Conservation (phyloP, 2,329 filamentous ascomycete genomes). For the Phyllosticta capitalensis region DNA sequence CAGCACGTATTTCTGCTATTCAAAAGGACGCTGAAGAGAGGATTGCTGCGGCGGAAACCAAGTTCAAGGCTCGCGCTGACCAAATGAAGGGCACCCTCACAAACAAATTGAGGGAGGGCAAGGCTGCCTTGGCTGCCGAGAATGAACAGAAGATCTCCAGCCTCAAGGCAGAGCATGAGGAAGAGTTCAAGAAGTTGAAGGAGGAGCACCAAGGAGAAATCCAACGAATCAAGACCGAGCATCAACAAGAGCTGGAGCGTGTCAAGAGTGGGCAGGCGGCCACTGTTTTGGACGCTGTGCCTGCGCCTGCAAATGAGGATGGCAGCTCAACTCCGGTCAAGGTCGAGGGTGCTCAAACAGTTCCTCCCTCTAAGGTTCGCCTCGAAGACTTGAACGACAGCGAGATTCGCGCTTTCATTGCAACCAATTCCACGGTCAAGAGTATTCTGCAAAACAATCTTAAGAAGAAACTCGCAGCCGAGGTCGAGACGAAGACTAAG, state of each 20-base stretch:
- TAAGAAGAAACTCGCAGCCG: conserved; percentile 35
- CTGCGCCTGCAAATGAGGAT: conserved; percentile 12
- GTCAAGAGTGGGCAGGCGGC: conserved; percentile 12
- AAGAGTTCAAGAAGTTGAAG: conserved; percentile 27
- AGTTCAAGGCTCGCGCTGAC: conserved; percentile 56
- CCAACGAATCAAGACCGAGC: conserved; percentile 25
- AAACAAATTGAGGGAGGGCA: conserved; percentile 54
- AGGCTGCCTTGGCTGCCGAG: conserved; percentile 27
- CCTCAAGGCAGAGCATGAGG: conserved; percentile 36
- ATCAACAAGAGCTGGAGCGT: conserved; percentile 28
- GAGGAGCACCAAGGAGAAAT: conserved; percentile 20
- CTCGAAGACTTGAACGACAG: conserved; percentile 36
- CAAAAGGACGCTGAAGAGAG: conserved; percentile 38
- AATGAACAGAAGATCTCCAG: conserved; percentile 29
- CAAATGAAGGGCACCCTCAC: conserved; percentile 60
- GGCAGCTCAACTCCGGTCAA: conserved; percentile 25
- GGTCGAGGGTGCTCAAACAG: conserved; percentile 7
- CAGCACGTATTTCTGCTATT: conserved; percentile 41
- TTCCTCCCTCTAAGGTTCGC: conserved; percentile 12
- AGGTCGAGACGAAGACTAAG: conserved; percentile 26
- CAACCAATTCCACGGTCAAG: conserved; percentile 40
- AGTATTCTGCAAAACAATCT: conserved; percentile 50
- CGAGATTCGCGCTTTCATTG: conserved; percentile 41
- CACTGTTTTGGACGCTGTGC: neutral
- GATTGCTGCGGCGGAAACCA: conserved; percentile 53